A percentile compares a stretch with the other conserved stretches of the same genome.
Conservation (phyloP, 768 basidiomycete species). For the Boletus coccyginus region DNA sequence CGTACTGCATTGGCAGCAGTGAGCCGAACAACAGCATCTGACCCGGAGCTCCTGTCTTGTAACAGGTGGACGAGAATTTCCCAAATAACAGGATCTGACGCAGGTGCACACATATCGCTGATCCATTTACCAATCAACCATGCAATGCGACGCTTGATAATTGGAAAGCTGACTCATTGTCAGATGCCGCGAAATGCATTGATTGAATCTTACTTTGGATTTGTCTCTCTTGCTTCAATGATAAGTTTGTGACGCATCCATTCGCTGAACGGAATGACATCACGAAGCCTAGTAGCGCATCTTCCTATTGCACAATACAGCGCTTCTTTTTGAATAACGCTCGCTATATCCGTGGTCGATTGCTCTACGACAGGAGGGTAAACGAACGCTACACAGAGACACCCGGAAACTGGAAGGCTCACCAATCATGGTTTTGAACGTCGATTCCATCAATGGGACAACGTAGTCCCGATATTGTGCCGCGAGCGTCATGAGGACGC, state of each 20-base stretch:
- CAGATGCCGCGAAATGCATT: slow-evolving; percentile 3
- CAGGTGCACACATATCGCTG: slow-evolving; percentile 57
- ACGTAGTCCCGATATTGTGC: slow-evolving; percentile 69
- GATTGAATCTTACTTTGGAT: slow-evolving; percentile 48
- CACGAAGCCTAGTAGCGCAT: slow-evolving; percentile 62
- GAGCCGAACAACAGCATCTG: slow-evolving; percentile 83
- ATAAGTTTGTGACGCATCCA: slow-evolving; percentile 66
- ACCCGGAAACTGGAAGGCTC: neutral
- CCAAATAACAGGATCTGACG: slow-evolving; percentile 70
- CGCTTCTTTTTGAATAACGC: slow-evolving; percentile 78
- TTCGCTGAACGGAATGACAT: slow-evolving; percentile 60
- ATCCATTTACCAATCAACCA: slow-evolving; percentile 94
- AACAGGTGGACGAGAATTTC: slow-evolving; percentile 77
- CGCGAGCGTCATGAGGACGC: slow-evolving; percentile 81
- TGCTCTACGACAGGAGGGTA: slow-evolving; percentile 32
- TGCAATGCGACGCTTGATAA: slow-evolving; percentile 92
- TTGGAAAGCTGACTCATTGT: slow-evolving; percentile 61
- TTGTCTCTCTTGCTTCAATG: slow-evolving; percentile 55
- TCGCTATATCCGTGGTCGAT: slow-evolving; percentile 50
- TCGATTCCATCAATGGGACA: slow-evolving; percentile 57
- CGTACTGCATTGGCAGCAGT: slow-evolving; percentile 78
- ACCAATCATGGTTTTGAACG: slow-evolving; percentile 65
- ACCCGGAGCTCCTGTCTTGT: slow-evolving; percentile 61
- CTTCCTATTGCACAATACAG: slow-evolving; percentile 89
- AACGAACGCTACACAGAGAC: neutral